Conservation (phyloP, 2,329 filamentous ascomycete genomes). For the Phyllosticta citribraziliensis region DNA sequence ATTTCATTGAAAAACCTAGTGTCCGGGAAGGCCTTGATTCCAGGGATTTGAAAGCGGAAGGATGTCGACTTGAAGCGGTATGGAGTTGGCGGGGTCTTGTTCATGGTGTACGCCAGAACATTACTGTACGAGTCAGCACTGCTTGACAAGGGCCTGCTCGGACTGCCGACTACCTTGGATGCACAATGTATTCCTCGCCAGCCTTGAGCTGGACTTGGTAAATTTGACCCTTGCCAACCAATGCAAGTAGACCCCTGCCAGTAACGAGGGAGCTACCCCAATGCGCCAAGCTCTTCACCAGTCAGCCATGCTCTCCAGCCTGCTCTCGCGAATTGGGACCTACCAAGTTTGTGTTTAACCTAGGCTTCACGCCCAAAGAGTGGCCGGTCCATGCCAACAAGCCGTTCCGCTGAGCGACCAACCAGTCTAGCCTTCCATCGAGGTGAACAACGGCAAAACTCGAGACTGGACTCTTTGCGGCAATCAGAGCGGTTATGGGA, state of each 20-base stretch:
- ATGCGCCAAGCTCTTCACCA: slow-evolving; percentile 56
- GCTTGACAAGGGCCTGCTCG: too few species aligned
- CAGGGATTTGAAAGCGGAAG: slow-evolving; percentile 69
- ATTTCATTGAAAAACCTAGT: slow-evolving; percentile 62
- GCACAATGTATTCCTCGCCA: slow-evolving; percentile 83
- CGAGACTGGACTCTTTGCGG: slow-evolving; percentile 75
- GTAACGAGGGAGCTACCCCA: slow-evolving; percentile 89
- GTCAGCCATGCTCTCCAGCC: too few species aligned
- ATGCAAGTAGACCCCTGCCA: slow-evolving; percentile 73
- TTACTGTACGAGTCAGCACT: slow-evolving; percentile 47
- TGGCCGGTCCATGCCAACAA: slow-evolving; percentile 96
- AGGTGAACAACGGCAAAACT: slow-evolving; percentile 82
- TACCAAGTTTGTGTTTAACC: slow-evolving; percentile 62
- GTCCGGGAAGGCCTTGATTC: slow-evolving; percentile 56
- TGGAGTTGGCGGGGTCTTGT: slow-evolving; percentile 62
- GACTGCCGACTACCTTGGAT: too few species aligned
- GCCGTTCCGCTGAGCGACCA: slow-evolving; percentile 76
- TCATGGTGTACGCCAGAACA: slow-evolving; percentile 80
- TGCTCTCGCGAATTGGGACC: slow-evolving; percentile 14
- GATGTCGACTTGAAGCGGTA: slow-evolving; percentile 77
- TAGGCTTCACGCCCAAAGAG: slow-evolving; percentile 65
- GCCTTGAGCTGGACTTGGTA: slow-evolving; percentile 73
- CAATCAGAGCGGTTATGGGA: slow-evolving; percentile 79
- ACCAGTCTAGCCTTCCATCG: slow-evolving; percentile 92
- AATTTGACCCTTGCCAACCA: slow-evolving; percentile 79